Evolutionary conservation across 306 rosid species (phyloP).

Genomic region (Glycine soja): DNA sequence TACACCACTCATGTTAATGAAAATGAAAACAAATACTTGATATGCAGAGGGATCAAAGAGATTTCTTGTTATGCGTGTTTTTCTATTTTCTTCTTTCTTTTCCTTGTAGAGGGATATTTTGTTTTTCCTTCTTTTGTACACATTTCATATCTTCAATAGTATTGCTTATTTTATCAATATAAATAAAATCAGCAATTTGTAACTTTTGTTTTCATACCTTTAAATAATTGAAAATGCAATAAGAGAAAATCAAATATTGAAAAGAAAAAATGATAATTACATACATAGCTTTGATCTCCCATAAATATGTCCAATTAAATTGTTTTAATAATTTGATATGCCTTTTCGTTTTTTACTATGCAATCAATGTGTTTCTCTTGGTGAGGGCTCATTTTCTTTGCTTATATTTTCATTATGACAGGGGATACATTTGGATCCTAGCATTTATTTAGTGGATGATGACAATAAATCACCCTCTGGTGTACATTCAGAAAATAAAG

Average conservation of each 20-base stretch:
- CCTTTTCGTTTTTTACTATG: conserved; percentile 8
- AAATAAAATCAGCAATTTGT: not conserved
- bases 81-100: not conserved
- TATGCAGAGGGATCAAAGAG: too few species aligned
- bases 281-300: not conserved
- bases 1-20: not conserved
- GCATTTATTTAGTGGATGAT: conserved; percentile 94
- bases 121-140: not conserved
- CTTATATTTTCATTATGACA: conserved; percentile 45
- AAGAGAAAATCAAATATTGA: not conserved
- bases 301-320: not conserved
- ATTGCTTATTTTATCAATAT: not conserved
- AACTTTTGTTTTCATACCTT: not conserved
- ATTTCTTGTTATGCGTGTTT: not conserved
- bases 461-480: conserved; percentile 67
- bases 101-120: not conserved
- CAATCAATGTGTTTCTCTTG: conserved; percentile 13
- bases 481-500: conserved; percentile 53
- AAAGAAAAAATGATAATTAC: conserved; percentile 26
- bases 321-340: conserved; percentile 7
- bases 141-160: not conserved
- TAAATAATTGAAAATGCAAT: not conserved
- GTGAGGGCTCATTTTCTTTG: conserved; percentile 14
- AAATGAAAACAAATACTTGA: too few species aligned
- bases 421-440: conserved; percentile 99